Evolutionary conservation across 768 basidiomycete genomes (phyloP).

Genomic region (Suillus hirtellus): DNA sequence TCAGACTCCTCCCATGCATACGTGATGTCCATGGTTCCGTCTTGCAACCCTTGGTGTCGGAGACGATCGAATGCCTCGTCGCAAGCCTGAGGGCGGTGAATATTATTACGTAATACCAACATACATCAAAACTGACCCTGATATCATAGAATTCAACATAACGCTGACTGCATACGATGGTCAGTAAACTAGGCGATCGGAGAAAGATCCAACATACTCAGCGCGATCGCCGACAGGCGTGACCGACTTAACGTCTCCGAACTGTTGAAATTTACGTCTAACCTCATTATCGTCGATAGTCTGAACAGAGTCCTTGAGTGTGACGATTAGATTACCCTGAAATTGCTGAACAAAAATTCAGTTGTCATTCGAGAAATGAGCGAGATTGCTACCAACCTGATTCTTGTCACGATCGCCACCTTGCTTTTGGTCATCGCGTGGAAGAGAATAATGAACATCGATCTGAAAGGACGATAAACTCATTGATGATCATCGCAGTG

Average conservation of each 20-base stretch:
- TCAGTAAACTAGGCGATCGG: conserved; percentile 10
- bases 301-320: conserved; percentile 70
- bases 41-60: conserved; percentile 75
- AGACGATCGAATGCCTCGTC: conserved; percentile 80
- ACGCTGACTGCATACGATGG: conserved; percentile 58
- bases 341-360: conserved; percentile 49
- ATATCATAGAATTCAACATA: conserved; percentile 95
- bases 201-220: conserved; percentile 45
- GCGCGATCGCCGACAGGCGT: conserved; percentile 61
- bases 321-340: conserved; percentile 84
- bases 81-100: conserved; percentile 52
- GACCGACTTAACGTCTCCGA: conserved; percentile 87
- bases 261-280: conserved; percentile 81
- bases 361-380: background rate
- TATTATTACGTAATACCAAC: conserved; percentile 1
- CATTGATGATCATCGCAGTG: conserved; percentile 9
- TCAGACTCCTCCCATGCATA: conserved; percentile 83
- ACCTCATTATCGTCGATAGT: conserved; percentile 84
- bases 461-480: conserved; percentile 55
- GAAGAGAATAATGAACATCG: conserved; percentile 97
- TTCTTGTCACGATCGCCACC: conserved; percentile 71
- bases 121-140: conserved; percentile 48
- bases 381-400: conserved; percentile 55
- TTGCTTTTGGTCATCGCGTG: conserved; percentile 80
- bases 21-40: conserved; percentile 85